phyloP scores from a whole-genome alignment of 257 asterid genomes.

The Knoxia roxburghii region DNA sequence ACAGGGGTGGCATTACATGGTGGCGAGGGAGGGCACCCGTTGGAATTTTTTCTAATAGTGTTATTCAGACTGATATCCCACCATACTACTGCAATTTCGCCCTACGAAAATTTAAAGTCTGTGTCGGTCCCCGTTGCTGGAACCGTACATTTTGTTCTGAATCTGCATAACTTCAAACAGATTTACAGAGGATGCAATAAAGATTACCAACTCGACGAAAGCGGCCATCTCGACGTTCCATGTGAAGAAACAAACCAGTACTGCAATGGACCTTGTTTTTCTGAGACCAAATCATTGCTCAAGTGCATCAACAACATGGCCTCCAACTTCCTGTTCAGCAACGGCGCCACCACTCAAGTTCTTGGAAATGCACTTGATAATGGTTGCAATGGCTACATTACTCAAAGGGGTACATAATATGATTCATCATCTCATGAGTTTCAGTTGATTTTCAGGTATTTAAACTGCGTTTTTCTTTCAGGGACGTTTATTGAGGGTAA shows the following conservation, averaged over 20 bases:
- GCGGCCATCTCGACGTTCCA: conserved; percentile 17
- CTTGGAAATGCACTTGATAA: conserved; percentile 7
- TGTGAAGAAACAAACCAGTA: conserved; percentile 15
- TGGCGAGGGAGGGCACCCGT: too few species aligned
- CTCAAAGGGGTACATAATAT: conserved; percentile 10
- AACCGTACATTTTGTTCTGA: neutral
- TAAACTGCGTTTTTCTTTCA: neutral
- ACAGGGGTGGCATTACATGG: too few species aligned
- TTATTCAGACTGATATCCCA: too few species aligned
- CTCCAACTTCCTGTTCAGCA: conserved; percentile 15
- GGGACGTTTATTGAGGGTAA: conserved; percentile 8
- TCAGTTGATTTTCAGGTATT: too few species aligned
- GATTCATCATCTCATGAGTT: neutral
- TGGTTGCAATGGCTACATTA: conserved; percentile 14
- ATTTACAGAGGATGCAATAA: conserved; percentile 14
- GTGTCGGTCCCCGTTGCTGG: too few species aligned
- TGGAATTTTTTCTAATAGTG: too few species aligned
- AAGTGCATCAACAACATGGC: conserved; percentile 11
- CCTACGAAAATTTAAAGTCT: too few species aligned
- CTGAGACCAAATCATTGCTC: conserved; percentile 16
- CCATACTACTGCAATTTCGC: too few species aligned
- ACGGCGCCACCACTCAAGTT: conserved; percentile 12
- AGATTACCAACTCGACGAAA: conserved; percentile 4
- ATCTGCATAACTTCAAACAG: conserved; percentile 7
- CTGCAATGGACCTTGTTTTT: conserved; percentile 16